Evolutionary conservation across 2,329 filamentous ascomycete genomes (phyloP).

Genomic region (Xylaria sp.): DNA sequence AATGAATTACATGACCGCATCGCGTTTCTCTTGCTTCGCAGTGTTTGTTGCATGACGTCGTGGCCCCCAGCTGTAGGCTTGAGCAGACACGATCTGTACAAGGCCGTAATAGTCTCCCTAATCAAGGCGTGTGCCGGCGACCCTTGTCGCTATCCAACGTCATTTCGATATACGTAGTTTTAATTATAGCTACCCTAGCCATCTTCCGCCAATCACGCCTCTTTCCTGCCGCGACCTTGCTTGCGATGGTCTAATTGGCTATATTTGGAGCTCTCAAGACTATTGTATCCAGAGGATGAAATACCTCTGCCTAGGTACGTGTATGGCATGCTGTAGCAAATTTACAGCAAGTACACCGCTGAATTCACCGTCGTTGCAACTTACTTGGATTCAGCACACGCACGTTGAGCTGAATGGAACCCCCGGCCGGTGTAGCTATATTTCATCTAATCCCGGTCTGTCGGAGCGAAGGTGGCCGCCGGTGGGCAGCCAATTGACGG

Average conservation of each 20-base stretch:
- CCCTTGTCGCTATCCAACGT: conserved; percentile 27
- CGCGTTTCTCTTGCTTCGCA: neutral
- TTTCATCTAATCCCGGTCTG: neutral
- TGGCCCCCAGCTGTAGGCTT: conserved; percentile 11
- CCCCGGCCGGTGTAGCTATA: neutral
- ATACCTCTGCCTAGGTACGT: conserved; percentile 2
- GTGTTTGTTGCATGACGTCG: conserved; percentile 16
- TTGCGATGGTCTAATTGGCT: conserved; percentile 8
- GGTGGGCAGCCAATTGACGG: neutral
- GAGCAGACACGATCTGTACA: conserved; percentile 27
- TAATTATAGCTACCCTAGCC: conserved; percentile 27
- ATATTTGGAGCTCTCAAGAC: neutral
- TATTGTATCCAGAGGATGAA: neutral
- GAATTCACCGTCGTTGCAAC: neutral
- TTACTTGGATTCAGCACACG: neutral
- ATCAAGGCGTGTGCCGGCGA: conserved; percentile 16
- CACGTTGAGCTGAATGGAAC: neutral
- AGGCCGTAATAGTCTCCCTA: conserved; percentile 23
- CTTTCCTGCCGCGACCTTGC: neutral
- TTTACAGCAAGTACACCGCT: neutral
- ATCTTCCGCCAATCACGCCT: conserved; percentile 15
- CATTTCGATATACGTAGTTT: conserved; percentile 16
- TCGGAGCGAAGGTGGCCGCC: conserved; percentile 15
- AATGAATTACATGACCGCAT: neutral
- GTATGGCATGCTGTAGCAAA: neutral